Percentiles rank a stretch among this genome's conserved stretches.
Conservation (phyloP, 371 early-diverging fungal species). For the Rhizomucor miehei region DNA sequence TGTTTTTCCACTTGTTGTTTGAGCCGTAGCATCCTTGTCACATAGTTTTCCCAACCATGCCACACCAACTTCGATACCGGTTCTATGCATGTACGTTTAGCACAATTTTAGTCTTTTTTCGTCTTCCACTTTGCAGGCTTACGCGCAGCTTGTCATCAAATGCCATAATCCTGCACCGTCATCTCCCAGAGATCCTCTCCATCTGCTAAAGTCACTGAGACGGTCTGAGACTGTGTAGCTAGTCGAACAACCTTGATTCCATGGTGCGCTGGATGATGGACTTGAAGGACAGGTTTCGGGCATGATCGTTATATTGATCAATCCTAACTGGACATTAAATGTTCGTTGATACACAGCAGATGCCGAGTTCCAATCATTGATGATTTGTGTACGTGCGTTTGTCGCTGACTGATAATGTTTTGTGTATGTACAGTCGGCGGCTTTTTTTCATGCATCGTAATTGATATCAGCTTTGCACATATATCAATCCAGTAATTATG, state of each 20-base stretch:
- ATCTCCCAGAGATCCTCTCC: constrained; percentile 70
- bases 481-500: background rate
- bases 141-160: constrained; percentile 87
- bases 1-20: constrained; percentile 31
- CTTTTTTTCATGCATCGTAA: constrained; percentile 13
- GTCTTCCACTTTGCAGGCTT: constrained; percentile 13
- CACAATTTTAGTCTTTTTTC: background rate
- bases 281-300: constrained; percentile 57
- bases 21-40: constrained; percentile 38
- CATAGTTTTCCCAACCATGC: constrained; percentile 92
- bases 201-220: constrained; percentile 84
- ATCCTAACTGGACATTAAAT: constrained; percentile 88
- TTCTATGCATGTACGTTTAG: constrained; percentile 21
- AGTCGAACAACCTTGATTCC: constrained; percentile 81
- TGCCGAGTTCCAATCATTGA: constrained; percentile 75
- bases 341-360: constrained; percentile 80
- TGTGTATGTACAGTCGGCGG: constrained; percentile 82
- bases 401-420: constrained; percentile 52
- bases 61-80: constrained; percentile 88
- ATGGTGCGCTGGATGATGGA: constrained; percentile 34
- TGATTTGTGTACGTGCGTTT: constrained; percentile 68
- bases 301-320: constrained; percentile 80
- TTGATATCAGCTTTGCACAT: constrained; percentile 1
- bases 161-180: constrained; percentile 95
- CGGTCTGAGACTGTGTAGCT: constrained; percentile 73